Evolutionary conservation across 768 basidiomycete genomes (phyloP).

Genomic region (Naganishia antarctica): DNA sequence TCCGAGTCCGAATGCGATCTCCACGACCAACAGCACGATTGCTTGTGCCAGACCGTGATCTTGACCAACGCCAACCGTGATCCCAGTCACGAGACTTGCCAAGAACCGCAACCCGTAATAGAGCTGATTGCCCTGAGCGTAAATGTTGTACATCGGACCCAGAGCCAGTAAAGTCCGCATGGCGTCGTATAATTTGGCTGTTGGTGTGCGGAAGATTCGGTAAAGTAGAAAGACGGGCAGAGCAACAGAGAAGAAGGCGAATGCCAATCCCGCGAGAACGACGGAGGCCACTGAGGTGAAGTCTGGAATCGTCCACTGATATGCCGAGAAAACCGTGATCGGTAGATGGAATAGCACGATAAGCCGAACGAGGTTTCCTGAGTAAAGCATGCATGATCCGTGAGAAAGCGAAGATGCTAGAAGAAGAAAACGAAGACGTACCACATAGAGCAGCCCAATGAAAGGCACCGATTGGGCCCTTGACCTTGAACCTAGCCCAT

Average conservation of each 20-base stretch:
- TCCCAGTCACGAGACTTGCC: slow-evolving; percentile 73
- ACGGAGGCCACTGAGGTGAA: slow-evolving; percentile 60
- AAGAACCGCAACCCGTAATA: slow-evolving; percentile 77
- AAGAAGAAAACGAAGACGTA: slow-evolving; percentile 1
- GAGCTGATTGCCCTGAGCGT: slow-evolving; percentile 80
- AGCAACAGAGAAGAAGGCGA: slow-evolving; percentile 70
- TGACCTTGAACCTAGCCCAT: slow-evolving; percentile 47
- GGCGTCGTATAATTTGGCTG: slow-evolving; percentile 89
- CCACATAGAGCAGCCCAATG: slow-evolving; percentile 45
- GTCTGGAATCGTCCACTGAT: slow-evolving; percentile 67
- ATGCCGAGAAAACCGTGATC: slow-evolving; percentile 83
- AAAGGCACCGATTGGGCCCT: slow-evolving; percentile 49
- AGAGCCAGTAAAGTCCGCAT: slow-evolving; percentile 82
- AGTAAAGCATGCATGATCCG: background rate
- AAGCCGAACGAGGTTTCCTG: slow-evolving; percentile 83
- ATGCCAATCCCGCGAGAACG: slow-evolving; percentile 74
- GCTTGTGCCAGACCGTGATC: slow-evolving; percentile 85
- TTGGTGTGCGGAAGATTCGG: slow-evolving; percentile 72
- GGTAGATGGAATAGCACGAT: slow-evolving; percentile 91
- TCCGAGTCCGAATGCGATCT: slow-evolving; percentile 76
- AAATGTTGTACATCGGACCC: slow-evolving; percentile 92
- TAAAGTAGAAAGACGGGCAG: slow-evolving; percentile 69
- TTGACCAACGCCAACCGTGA: slow-evolving; percentile 85
- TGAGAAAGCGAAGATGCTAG: background rate
- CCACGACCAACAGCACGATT: slow-evolving; percentile 79